phyloP scores from a whole-genome alignment of 129 eudicot species.

The Erigeron canadensis region DNA sequence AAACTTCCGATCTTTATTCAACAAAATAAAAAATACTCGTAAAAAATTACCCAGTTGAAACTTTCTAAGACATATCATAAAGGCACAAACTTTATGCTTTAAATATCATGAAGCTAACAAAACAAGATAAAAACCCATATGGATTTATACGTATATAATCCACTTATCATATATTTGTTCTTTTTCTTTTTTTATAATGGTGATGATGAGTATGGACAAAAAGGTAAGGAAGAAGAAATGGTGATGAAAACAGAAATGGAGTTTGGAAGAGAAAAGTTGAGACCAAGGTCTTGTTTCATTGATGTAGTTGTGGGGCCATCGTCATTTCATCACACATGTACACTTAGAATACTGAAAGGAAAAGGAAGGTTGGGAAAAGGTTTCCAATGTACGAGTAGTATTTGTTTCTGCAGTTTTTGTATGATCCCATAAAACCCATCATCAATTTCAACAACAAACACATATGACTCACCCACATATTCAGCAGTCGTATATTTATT shows the following conservation, averaged over 20 bases:
- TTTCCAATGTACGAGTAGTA: slow-evolving; percentile 35
- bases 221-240: slow-evolving; percentile 28
- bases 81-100: slow-evolving; percentile 23
- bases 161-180: slow-evolving; percentile 30
- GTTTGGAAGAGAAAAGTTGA: slow-evolving; percentile 30
- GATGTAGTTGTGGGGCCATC: slow-evolving; percentile 32
- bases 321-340: slow-evolving; percentile 18
- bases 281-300: slow-evolving; percentile 25
- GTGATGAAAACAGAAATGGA: slow-evolving; percentile 17
- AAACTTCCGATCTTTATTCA: slow-evolving; percentile 15
- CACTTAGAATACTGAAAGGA: slow-evolving; percentile 30
- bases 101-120: background rate
- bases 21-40: background rate
- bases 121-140: slow-evolving; percentile 43
- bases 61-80: slow-evolving; percentile 6
- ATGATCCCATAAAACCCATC: slow-evolving; percentile 15
- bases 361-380: slow-evolving; percentile 32
- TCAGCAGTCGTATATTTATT: background rate
- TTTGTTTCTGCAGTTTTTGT: slow-evolving; percentile 22
- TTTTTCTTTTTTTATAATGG: too few relatives aligned
- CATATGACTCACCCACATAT: slow-evolving; percentile 12
- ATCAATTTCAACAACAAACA: slow-evolving; percentile 18
- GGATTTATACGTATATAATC: slow-evolving; percentile 35
- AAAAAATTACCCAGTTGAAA: slow-evolving; percentile 22
- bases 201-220: slow-evolving; percentile 21